Evolutionary conservation across 1,284 basidiomycete species (phyloP).

Genomic region (Sporisorium sorghi): DNA sequence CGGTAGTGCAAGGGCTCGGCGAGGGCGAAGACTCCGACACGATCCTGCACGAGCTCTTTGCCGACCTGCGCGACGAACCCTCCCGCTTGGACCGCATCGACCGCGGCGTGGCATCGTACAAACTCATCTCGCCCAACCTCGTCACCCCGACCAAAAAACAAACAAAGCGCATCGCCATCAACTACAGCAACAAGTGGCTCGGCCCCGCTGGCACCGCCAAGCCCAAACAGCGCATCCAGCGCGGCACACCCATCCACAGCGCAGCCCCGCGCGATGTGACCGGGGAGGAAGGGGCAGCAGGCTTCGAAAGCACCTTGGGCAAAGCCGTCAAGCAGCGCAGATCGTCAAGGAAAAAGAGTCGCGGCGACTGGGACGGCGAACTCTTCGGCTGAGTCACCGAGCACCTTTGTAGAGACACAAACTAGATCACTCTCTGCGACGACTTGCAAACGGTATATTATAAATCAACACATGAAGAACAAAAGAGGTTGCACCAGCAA

Average conservation of each 20-base stretch:
- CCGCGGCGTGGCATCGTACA: slow-evolving; percentile 15
- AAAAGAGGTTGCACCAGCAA: neutral
- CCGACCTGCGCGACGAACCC: slow-evolving; percentile 4
- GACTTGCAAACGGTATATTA: slow-evolving; percentile 1
- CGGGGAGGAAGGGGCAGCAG: neutral
- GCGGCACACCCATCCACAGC: neutral
- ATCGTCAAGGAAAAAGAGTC: slow-evolving; percentile 29
- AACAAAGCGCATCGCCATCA: slow-evolving; percentile 26
- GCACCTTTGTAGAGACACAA: too few species aligned
- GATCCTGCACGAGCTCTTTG: slow-evolving; percentile 33
- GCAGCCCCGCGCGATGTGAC: too few species aligned
- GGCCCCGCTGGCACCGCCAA: neutral
- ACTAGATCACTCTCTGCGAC: too few species aligned
- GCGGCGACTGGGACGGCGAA: slow-evolving; percentile 37
- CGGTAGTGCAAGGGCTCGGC: neutral
- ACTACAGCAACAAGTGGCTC: slow-evolving; percentile 41
- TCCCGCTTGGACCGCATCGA: slow-evolving; percentile 1
- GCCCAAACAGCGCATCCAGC: neutral
- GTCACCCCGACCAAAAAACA: slow-evolving; percentile 44
- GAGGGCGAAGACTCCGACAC: slow-evolving; percentile 31
- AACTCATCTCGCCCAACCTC: slow-evolving; percentile 43
- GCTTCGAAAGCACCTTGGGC: slow-evolving; percentile 26
- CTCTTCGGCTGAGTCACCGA: too few species aligned
- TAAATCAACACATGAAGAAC: slow-evolving; percentile 1
- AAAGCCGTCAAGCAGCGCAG: slow-evolving; percentile 4